A percentile compares a stretch with the other conserved stretches of the same genome.
phyloP scores from a whole-genome alignment of 1,284 basidiomycete genomes.

The Ceratobasidium sp. region DNA sequence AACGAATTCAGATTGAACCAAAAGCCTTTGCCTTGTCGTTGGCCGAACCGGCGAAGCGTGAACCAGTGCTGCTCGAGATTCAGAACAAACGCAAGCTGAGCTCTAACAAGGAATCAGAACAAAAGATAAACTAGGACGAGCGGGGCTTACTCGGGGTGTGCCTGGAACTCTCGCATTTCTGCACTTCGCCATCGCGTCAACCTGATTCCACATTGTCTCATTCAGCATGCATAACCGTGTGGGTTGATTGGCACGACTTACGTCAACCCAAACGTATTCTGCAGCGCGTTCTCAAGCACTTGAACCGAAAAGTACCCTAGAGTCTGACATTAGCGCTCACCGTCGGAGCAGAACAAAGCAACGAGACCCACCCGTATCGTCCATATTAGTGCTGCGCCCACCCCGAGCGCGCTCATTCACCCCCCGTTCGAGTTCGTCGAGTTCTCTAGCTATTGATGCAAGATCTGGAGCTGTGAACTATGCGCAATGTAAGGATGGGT shows the following conservation, averaged over 20 bases:
- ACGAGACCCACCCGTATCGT: constrained; percentile 72
- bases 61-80: constrained; percentile 91
- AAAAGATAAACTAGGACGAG: neutral
- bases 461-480: constrained; percentile 88
- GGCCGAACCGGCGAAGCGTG: constrained; percentile 82
- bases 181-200: constrained; percentile 87
- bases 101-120: constrained; percentile 55
- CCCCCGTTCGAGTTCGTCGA: constrained; percentile 60
- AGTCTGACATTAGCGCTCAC: constrained; percentile 32
- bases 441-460: constrained; percentile 74
- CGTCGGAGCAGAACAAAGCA: constrained; percentile 42
- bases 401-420: constrained; percentile 54
- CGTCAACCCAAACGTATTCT: constrained; percentile 79
- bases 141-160: constrained; percentile 73
- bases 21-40: constrained; percentile 62
- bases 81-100: constrained; percentile 87
- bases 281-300: constrained; percentile 79
- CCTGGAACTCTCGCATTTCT: constrained; percentile 78
- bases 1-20: constrained; percentile 95
- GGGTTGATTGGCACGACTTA: constrained; percentile 51
- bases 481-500: constrained; percentile 8
- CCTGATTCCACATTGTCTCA: constrained; percentile 46
- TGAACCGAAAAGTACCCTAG: constrained; percentile 87
- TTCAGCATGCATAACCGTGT: neutral
- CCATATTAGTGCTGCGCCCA: constrained; percentile 78